Percentiles rank a stretch among this genome's conserved stretches.
phyloP scores from a whole-genome alignment of 257 asterid genomes.

The Lantana camara region DNA sequence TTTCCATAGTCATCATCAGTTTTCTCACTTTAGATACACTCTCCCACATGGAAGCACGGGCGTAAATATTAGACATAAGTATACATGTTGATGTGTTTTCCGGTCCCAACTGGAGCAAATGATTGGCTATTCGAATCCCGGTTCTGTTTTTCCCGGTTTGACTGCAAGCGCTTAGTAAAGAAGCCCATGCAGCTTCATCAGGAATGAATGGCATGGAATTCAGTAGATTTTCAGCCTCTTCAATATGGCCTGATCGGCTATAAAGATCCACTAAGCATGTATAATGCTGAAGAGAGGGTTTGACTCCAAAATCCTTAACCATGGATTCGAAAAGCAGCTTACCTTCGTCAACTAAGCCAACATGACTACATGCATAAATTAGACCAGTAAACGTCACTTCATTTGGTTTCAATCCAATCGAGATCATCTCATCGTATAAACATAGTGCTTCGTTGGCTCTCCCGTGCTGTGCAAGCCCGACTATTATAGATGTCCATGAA shows the following conservation, averaged over 20 bases:
- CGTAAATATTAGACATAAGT: constrained; percentile 65
- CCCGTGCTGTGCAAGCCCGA: constrained; percentile 94
- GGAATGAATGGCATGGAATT: constrained; percentile 68
- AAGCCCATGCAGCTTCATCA: constrained; percentile 82
- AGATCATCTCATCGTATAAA: constrained; percentile 61
- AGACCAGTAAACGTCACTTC: constrained; percentile 78
- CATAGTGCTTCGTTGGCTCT: constrained; percentile 55
- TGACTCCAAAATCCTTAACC: constrained; percentile 57
- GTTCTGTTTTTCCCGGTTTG: constrained; percentile 45
- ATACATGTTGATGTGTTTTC: constrained; percentile 61
- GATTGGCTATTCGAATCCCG: constrained; percentile 68
- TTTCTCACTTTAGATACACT: constrained; percentile 58
- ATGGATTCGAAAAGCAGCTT: constrained; percentile 61
- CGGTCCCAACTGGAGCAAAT: constrained; percentile 53
- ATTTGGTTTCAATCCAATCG: constrained; percentile 61
- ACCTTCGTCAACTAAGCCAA: constrained; percentile 69
- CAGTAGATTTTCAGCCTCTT: constrained; percentile 62
- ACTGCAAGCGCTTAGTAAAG: constrained; percentile 64
- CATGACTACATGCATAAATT: constrained; percentile 81
- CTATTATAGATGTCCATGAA: constrained; percentile 85
- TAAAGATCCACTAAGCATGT: constrained; percentile 84
- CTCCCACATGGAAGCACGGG: constrained; percentile 67
- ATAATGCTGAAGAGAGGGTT: constrained; percentile 71
- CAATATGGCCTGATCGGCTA: constrained; percentile 65
- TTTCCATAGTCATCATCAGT: constrained; percentile 49